Conservation (phyloP, 2,329 filamentous ascomycete genomes). For the Parastagonospora avenae region DNA sequence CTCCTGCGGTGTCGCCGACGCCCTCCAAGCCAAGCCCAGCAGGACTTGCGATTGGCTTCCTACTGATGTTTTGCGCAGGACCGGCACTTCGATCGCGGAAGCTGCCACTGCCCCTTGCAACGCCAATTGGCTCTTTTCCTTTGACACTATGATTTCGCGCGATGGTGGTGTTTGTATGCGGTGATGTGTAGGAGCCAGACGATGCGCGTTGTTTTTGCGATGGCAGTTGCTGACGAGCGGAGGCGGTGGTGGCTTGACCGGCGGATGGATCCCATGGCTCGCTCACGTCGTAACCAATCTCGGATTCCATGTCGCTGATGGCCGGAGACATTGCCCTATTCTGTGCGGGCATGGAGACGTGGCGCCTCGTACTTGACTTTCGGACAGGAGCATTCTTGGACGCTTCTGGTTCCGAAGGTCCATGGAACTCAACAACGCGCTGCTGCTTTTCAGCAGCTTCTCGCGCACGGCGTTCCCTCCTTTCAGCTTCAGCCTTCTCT, state of each 20-base stretch:
- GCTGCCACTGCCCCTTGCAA: conserved; percentile 32
- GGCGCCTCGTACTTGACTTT: conserved; percentile 29
- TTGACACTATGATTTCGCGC: conserved; percentile 33
- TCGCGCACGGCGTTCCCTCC: conserved; percentile 37
- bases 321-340: conserved; percentile 25
- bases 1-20: conserved; percentile 33
- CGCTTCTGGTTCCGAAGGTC: conserved; percentile 18
- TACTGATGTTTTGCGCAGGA: conserved; percentile 24
- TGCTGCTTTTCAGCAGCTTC: conserved; percentile 39
- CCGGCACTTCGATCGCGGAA: conserved; percentile 36
- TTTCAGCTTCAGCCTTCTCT: conserved; percentile 60
- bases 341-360: conserved; percentile 42
- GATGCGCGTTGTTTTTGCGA: conserved; percentile 29
- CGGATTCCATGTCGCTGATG: conserved; percentile 34
- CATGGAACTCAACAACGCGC: conserved; percentile 33
- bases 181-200: conserved; percentile 14
- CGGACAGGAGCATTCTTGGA: conserved; percentile 14
- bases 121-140: conserved; percentile 39
- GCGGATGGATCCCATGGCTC: conserved; percentile 44
- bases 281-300: conserved; percentile 39
- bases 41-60: conserved; percentile 28
- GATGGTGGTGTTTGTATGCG: conserved; percentile 23
- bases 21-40: conserved; percentile 41
- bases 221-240: conserved; percentile 18
- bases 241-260: conserved; percentile 19